Percentiles rank a stretch among this genome's conserved stretches.
phyloP scores from a whole-genome alignment of 495 filamentous ascomycete species.

The Aspergillus conjunctus region DNA sequence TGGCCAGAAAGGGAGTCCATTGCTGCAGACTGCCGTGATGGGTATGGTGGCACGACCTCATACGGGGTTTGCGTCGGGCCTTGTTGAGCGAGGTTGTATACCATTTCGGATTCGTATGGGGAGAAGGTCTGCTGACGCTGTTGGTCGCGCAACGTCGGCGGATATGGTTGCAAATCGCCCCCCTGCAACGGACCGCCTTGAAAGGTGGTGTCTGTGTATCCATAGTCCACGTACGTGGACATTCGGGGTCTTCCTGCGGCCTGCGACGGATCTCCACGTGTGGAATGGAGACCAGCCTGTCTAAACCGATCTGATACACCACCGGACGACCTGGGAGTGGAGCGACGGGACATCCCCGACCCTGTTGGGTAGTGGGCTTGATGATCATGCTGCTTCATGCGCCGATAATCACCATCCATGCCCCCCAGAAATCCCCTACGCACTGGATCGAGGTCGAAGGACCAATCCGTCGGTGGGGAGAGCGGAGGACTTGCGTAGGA shows the following conservation, averaged over 20 bases:
- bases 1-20: slow-evolving; percentile 76
- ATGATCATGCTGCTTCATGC: slow-evolving; percentile 67
- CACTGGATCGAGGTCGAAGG: slow-evolving; percentile 43
- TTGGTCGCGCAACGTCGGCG: slow-evolving; percentile 42
- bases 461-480: slow-evolving; percentile 61
- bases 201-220: slow-evolving; percentile 47
- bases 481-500: slow-evolving; percentile 58
- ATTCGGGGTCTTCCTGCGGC: slow-evolving; percentile 35
- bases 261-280: slow-evolving; percentile 46
- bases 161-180: slow-evolving; percentile 48
- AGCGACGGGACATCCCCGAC: slow-evolving; percentile 29
- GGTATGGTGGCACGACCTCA: slow-evolving; percentile 77
- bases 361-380: slow-evolving; percentile 43
- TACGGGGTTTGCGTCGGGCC: slow-evolving; percentile 68
- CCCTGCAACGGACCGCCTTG: slow-evolving; percentile 44
- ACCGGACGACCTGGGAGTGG: slow-evolving; percentile 23
- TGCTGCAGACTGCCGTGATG: slow-evolving; percentile 73
- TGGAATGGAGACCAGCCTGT: slow-evolving; percentile 33
- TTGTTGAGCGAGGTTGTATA: slow-evolving; percentile 79
- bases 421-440: slow-evolving; percentile 52
- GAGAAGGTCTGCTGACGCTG: slow-evolving; percentile 43
- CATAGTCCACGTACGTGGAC: slow-evolving; percentile 45
- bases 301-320: slow-evolving; percentile 40
- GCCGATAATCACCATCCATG: slow-evolving; percentile 72
- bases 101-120: slow-evolving; percentile 65